Evolutionary conservation across 1,284 basidiomycete genomes (phyloP), one percentile per base, ranked within the genome.

Genomic region (Ceratobasidium sp.): DNA sequence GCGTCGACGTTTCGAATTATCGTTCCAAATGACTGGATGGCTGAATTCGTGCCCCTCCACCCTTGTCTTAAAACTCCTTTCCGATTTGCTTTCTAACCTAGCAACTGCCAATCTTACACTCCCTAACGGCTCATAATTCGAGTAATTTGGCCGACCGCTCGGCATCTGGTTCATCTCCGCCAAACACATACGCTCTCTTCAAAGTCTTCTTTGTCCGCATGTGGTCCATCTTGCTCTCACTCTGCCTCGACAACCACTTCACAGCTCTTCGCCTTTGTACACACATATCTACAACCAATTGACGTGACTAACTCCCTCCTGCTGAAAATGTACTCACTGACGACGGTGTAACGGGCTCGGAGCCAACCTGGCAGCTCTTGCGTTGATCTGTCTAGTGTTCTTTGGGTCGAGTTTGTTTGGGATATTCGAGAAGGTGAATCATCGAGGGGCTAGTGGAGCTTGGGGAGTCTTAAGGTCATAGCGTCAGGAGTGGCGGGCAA

Each of bases 221-320:
- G 24, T 97, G 95, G 95, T 94, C 93, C 75, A 93, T 94, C n/a
- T 91, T 93, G 44, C 87, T 97, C 56, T 92, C 93, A 14, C 89
- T 97, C 65, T 90, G 89, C 75, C 94, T 97, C 82, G 94, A 97
- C 86, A 95, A 97, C 81, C 95, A 92, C 83, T 95, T 96, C 83
- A 96, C 95, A 2, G 94, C 94, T 36, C 84, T 90, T 33, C 88
- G 97, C 73, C 90, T 91, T 44, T 97, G 95, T 79, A 87, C 90
- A 0, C 85, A 89, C 1, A 77, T 82, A 4, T 86, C 87, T 31
- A 83, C 83, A 45, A 90, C 86, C 22, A 85, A 89, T 7, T 94
- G 93, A 93, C 94, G 93, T 82, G 91, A 87, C 80, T 79, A 87
- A 75, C 81, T 92, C 4, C 85, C 86, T 14, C 86, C 88, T 19